phyloP scores from a whole-genome alignment of 345 rosid species.

The Lenwebbia sp. region DNA sequence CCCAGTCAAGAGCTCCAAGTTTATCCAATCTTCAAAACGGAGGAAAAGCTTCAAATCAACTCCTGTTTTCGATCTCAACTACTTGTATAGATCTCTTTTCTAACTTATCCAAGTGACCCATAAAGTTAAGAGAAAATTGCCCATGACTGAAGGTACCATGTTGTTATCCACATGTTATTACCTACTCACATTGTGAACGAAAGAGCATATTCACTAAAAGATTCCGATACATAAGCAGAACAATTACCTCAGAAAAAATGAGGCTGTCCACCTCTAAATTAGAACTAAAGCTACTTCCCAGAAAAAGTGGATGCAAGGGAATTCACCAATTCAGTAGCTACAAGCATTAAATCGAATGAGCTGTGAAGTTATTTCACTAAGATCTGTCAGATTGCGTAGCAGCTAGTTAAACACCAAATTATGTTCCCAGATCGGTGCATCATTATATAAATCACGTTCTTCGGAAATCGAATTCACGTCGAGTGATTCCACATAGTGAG shows the following conservation, averaged over 20 bases:
- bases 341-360: not conserved
- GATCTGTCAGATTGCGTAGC: not conserved
- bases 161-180: not conserved
- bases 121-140: not conserved
- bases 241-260: not conserved
- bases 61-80: not conserved
- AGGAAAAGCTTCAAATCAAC: not conserved
- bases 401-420: not conserved
- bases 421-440: not conserved
- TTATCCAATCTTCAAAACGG: constrained; percentile 53
- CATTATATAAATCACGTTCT: not conserved
- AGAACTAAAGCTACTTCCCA: not conserved
- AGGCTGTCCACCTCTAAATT: not conserved
- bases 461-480: not conserved
- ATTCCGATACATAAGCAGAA: not conserved
- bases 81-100: not conserved
- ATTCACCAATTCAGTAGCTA: not conserved
- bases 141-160: not conserved
- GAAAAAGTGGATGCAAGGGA: not conserved
- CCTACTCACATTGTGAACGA: not conserved
- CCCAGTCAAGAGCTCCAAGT: constrained; percentile 70
- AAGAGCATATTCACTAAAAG: not conserved
- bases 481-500: not conserved
- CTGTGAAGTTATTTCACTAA: not conserved
- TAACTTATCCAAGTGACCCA: not conserved